A percentile compares a stretch with the other conserved stretches of the same genome.
Conservation (phyloP, 805 yeast species). For the Barnettozyma siamensis region DNA sequence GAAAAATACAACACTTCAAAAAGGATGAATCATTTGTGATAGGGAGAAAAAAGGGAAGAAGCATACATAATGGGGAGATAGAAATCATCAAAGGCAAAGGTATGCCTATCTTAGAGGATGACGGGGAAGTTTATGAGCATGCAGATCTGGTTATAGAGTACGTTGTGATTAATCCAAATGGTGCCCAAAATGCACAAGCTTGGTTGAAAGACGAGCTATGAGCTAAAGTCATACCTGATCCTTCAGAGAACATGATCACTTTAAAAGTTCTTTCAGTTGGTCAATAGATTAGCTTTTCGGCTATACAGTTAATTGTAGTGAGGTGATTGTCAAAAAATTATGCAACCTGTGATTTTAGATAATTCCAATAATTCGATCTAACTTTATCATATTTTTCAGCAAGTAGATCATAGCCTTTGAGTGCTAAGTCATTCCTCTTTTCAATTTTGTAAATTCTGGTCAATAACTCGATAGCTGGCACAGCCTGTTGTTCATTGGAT, state of each 20-base stretch:
- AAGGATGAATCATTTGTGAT: conserved; percentile 41
- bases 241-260: too few species aligned
- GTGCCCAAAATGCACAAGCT: conserved; percentile 18
- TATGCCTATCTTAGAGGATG: conserved; percentile 61
- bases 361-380: conserved; percentile 57
- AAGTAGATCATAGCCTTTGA: conserved; percentile 44
- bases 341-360: conserved; percentile 25
- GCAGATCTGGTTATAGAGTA: conserved; percentile 52
- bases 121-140: conserved; percentile 35
- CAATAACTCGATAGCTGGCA: conserved; percentile 59
- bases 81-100: conserved; percentile 74
- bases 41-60: conserved; percentile 43
- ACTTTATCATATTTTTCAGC: conserved; percentile 54
- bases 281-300: too few species aligned
- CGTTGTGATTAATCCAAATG: conserved; percentile 40
- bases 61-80: conserved; percentile 60
- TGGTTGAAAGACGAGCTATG: conserved; percentile 23
- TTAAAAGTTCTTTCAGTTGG: too few species aligned
- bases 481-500: conserved; percentile 31
- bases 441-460: conserved; percentile 40
- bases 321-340: background rate
- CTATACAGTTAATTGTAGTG: too few species aligned
- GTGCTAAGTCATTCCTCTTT: conserved; percentile 30
- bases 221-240: too few species aligned
- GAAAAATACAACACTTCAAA: conserved; percentile 65